A percentile compares a stretch with the other conserved stretches of the same genome.
Conservation (phyloP, 2,329 filamentous ascomycete species). For the Lecanicillium sp. region DNA sequence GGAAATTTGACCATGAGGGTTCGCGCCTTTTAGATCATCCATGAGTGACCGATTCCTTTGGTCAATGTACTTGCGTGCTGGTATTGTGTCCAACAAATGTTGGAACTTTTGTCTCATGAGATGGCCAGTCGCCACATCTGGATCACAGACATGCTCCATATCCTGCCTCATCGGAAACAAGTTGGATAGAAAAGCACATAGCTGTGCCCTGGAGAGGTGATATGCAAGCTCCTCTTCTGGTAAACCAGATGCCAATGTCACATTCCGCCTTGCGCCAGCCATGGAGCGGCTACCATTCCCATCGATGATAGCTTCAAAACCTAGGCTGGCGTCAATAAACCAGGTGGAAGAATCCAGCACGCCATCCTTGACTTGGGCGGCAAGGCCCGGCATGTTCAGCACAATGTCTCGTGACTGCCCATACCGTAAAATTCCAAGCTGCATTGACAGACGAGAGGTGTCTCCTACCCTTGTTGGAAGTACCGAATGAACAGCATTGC, state of each 20-base stretch:
- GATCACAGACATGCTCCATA: constrained; percentile 11
- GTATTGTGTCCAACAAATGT: constrained; percentile 24
- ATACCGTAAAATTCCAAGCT: constrained; percentile 48
- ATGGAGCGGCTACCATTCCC: constrained; percentile 4
- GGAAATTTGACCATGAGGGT: constrained; percentile 40
- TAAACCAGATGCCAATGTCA: neutral
- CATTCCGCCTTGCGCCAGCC: neutral
- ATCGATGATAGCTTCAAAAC: constrained; percentile 14
- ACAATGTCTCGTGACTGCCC: constrained; percentile 53
- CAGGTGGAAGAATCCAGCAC: no score
- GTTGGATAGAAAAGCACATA: constrained; percentile 42
- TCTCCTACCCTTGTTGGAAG: constrained; percentile 28
- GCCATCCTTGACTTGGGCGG: no score
- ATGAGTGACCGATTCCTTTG: constrained; percentile 37
- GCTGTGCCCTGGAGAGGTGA: constrained; percentile 41
- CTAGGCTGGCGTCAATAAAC: constrained; percentile 12
- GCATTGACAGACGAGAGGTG: constrained; percentile 22
- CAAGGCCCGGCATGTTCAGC: constrained; percentile 23
- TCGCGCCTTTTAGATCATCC: constrained; percentile 36
- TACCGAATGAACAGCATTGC: no score
- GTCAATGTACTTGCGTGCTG: constrained; percentile 27
- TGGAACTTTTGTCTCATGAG: constrained; percentile 17
- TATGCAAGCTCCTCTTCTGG: constrained; percentile 22
- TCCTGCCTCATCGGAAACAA: constrained; percentile 29
- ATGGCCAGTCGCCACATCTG: no score